Percentiles rank a stretch among this genome's conserved stretches.
phyloP scores from a whole-genome alignment of 139 green algal genomes.

The Tetratostichococcus sp. region DNA sequence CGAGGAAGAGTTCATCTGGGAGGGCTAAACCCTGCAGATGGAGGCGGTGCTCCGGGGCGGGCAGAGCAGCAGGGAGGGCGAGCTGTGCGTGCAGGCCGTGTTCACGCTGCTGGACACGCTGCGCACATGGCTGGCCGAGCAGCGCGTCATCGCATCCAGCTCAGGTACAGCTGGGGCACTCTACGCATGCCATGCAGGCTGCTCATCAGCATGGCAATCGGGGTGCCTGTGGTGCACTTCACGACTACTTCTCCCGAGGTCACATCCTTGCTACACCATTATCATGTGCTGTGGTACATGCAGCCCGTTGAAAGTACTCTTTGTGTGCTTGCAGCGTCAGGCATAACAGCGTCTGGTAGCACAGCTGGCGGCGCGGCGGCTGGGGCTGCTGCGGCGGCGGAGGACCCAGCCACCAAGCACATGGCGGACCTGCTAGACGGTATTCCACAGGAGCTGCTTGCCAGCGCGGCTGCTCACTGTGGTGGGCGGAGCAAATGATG shows the following conservation, averaged over 20 bases:
- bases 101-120: conserved; percentile 86
- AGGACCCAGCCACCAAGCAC: background rate
- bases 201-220: no score
- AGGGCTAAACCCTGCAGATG: conserved; percentile 17
- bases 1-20: no score
- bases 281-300: no score
- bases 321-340: no score
- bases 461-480: conserved; percentile 46
- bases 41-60: conserved; percentile 40
- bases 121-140: conserved; percentile 54
- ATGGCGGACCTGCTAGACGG: conserved; percentile 53
- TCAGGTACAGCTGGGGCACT: background rate
- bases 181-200: background rate
- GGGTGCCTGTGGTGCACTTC: no score
- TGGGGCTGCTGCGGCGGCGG: background rate
- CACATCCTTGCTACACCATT: no score
- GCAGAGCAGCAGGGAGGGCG: conserved; percentile 30
- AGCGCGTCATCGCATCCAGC: background rate
- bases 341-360: background rate
- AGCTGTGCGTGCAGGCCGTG: conserved; percentile 66
- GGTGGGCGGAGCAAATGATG: background rate
- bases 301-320: no score
- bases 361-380: background rate
- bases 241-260: no score
- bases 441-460: conserved; percentile 58